phyloP scores from a whole-genome alignment of 1,284 basidiomycete genomes.

The Meripilus lineatus region DNA sequence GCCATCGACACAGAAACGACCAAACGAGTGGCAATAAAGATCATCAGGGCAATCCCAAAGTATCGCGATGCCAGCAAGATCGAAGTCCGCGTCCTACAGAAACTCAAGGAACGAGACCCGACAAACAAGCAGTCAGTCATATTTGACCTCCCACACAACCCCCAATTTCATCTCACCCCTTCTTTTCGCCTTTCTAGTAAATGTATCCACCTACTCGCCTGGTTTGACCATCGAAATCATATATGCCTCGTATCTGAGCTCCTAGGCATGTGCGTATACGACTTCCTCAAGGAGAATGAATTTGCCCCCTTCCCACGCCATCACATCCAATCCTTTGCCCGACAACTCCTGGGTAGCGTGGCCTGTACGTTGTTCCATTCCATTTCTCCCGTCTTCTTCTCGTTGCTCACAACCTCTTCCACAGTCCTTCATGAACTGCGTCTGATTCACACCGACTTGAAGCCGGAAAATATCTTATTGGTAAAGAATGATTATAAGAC shows the following conservation, averaged over 20 bases:
- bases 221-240: constrained; percentile 97
- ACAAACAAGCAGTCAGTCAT: constrained; percentile 78
- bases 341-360: constrained; percentile 89
- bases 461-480: constrained; percentile 97
- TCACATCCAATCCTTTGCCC: constrained; percentile 96
- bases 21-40: constrained; percentile 93
- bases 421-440: constrained; percentile 91
- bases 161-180: constrained; percentile 15
- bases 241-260: constrained; percentile 98
- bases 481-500: constrained; percentile 79
- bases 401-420: constrained; percentile 32
- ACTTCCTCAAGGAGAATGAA: constrained; percentile 97
- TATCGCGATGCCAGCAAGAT: constrained; percentile 99
- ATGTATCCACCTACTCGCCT: constrained; percentile 94
- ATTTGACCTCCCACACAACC: constrained; percentile 8
- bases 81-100: constrained; percentile 92
- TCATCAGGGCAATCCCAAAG: constrained; percentile 95
- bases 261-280: constrained; percentile 96
- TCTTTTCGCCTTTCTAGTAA: constrained; percentile 54
- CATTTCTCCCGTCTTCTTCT: constrained; percentile 12
- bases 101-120: constrained; percentile 89
- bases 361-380: constrained; percentile 71
- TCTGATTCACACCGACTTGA: constrained; percentile 97
- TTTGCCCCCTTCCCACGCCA: constrained; percentile 95
- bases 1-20: constrained; percentile 80